These are phyloP conservation scores for Malassezia arunalokei DNA, from an alignment of 1,284 basidiomycete species.

Conservation along the genomic window DNA sequence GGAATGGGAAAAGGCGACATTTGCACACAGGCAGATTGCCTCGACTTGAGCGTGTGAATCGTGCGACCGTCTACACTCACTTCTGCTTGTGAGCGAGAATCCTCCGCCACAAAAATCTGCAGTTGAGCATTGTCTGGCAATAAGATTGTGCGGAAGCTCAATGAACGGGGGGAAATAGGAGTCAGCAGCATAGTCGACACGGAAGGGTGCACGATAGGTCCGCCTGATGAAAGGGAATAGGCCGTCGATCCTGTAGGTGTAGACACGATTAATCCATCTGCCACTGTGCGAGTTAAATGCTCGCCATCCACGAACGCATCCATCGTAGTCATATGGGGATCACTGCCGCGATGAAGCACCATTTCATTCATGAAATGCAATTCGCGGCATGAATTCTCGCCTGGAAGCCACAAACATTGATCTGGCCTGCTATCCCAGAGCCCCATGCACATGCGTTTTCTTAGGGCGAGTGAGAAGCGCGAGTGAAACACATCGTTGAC, in stretches of 20 bases:
- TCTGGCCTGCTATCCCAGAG: conserved; percentile 5
- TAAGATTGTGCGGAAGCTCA: conserved; percentile 82
- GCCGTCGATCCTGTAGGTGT: conserved; percentile 95
- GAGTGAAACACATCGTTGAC: conserved; percentile 28
- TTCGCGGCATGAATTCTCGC: conserved; percentile 49
- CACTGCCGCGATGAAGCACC: conserved; percentile 76
- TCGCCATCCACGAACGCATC: conserved; percentile 91
- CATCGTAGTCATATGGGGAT: conserved; percentile 82
- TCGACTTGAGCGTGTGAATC: conserved; percentile 64
- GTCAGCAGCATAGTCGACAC: conserved; percentile 79
- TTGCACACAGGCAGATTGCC: conserved; percentile 71
- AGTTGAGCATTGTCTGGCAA: conserved; percentile 71
- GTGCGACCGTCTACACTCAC: conserved; percentile 84
- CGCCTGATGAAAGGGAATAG: conserved; percentile 87
- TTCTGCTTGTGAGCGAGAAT: conserved; percentile 71
- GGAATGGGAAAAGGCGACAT: conserved; percentile 82
- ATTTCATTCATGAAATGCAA: conserved; percentile 98
- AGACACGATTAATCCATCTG: conserved; percentile 84
- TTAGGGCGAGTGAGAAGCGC: conserved; percentile 26
- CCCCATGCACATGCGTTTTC: conserved; percentile 24
- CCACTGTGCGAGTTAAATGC: conserved; percentile 76
- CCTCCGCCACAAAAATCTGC: conserved; percentile 66
- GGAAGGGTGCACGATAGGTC: conserved; percentile 89
- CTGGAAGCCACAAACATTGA: conserved; percentile 7
- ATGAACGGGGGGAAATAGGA: conserved; percentile 82